Evolutionary conservation across 805 yeast species (phyloP).

Genomic region (Lipomyces anomalus): DNA sequence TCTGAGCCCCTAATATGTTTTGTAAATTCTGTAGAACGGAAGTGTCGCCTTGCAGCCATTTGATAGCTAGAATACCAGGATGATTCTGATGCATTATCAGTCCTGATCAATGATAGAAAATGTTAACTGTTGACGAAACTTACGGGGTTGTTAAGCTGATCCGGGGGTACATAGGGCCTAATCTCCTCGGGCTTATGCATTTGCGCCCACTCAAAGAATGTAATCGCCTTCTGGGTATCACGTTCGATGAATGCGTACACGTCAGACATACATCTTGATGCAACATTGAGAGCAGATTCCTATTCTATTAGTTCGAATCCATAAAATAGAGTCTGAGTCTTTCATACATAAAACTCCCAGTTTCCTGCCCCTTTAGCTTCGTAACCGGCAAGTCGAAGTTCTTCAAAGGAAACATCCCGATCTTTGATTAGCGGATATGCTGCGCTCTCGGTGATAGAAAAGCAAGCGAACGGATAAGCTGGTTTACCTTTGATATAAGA

Average conservation of each 20-base stretch:
- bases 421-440: conserved; percentile 4
- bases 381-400: conserved; percentile 8
- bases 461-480: conserved; percentile 6
- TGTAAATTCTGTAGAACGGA: too few relatives aligned
- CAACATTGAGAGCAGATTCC: too few relatives aligned
- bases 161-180: conserved; percentile 5
- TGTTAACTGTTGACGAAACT: not conserved
- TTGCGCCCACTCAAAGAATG: conserved; percentile 5
- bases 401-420: conserved; percentile 17
- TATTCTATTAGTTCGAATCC: too few relatives aligned
- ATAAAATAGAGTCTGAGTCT: too few relatives aligned
- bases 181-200: conserved; percentile 2
- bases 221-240: conserved; percentile 1
- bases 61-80: conserved; percentile 9
- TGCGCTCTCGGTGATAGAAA: conserved; percentile 3
- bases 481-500: too few relatives aligned
- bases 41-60: conserved; percentile 7
- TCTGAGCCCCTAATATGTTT: too few relatives aligned
- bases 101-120: not conserved
- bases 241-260: conserved; percentile 4
- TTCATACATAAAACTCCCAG: conserved; percentile 3
- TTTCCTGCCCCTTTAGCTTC: conserved; percentile 2
- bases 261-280: not conserved
- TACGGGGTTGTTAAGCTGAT: not conserved
- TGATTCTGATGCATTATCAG: not conserved